Evolutionary conservation across 2,329 filamentous ascomycete genomes (phyloP).

Genomic region (Botrytis sinoallii): DNA sequence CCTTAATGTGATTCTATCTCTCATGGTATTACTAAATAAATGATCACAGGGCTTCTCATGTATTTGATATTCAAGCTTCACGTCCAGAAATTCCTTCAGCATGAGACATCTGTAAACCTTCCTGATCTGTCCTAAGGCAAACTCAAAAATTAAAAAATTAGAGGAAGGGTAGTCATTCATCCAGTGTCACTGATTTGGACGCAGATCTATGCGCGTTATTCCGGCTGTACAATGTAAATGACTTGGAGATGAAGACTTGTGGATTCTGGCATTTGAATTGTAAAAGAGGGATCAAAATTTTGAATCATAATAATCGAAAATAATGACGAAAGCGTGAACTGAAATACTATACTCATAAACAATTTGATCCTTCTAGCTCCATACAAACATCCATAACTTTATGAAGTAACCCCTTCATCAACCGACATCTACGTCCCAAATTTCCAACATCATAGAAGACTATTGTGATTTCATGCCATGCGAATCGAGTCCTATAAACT

Average conservation of each 20-base stretch:
- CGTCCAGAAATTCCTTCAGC: background rate
- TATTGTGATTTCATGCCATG: background rate
- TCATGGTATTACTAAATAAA: fast-evolving
- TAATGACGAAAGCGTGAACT: background rate
- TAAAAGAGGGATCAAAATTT: background rate
- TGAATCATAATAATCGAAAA: background rate
- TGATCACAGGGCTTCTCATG: background rate
- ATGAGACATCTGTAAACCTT: background rate
- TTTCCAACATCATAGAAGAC: background rate
- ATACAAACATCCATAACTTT: background rate
- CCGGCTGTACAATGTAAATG: background rate
- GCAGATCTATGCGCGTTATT: background rate
- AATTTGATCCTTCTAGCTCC: background rate
- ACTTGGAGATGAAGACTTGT: background rate
- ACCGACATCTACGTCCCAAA: background rate
- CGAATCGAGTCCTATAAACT: background rate
- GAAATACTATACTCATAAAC: background rate
- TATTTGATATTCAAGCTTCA: background rate
- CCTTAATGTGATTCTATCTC: no score
- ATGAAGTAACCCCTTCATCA: background rate
- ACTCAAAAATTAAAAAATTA: background rate
- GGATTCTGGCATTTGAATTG: background rate
- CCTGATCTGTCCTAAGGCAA: fast-evolving
- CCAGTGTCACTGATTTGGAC: fast-evolving
- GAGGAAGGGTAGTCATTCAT: background rate